A percentile compares a stretch with the other conserved stretches of the same genome.
Evolutionary conservation across 202 grass and related monocot genomes (phyloP).

Genomic region (Cymbopogon flexuosus): DNA sequence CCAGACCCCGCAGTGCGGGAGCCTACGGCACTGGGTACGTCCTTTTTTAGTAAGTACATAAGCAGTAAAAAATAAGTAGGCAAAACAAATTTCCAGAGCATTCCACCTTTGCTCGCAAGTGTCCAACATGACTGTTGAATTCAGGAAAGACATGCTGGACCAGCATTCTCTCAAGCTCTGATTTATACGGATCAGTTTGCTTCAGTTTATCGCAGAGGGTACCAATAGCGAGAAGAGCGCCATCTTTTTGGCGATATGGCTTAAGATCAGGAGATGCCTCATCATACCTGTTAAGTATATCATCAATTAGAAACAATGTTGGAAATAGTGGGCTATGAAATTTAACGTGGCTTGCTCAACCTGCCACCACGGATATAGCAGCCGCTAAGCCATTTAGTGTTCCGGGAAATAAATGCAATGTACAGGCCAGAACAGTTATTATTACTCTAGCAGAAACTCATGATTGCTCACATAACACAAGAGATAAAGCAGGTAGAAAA

Average conservation of each 20-base stretch:
- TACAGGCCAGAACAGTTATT: not conserved
- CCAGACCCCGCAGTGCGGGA: no score
- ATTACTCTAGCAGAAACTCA: not conserved
- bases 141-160: constrained; percentile 85
- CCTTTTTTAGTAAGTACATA: not conserved
- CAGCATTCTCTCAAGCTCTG: constrained; percentile 69
- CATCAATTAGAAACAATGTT: constrained; percentile 4
- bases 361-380: not conserved
- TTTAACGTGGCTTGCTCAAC: not conserved
- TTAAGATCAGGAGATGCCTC: constrained; percentile 54
- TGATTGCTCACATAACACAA: not conserved
- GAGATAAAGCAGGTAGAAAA: not conserved
- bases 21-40: no score
- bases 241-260: constrained; percentile 88
- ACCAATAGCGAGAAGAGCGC: constrained; percentile 91
- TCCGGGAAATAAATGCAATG: not conserved
- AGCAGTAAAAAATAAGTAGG: not conserved
- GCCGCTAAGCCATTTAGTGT: not conserved
- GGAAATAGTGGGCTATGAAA: not conserved
- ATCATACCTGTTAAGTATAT: constrained; percentile 50
- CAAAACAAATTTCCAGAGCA: constrained; percentile 7
- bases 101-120: constrained; percentile 74
- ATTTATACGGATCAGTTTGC: constrained; percentile 82
- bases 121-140: constrained; percentile 57
- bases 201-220: constrained; percentile 89